Conservation (phyloP, 306 rosid genomes). For the Vigna trinervia region DNA sequence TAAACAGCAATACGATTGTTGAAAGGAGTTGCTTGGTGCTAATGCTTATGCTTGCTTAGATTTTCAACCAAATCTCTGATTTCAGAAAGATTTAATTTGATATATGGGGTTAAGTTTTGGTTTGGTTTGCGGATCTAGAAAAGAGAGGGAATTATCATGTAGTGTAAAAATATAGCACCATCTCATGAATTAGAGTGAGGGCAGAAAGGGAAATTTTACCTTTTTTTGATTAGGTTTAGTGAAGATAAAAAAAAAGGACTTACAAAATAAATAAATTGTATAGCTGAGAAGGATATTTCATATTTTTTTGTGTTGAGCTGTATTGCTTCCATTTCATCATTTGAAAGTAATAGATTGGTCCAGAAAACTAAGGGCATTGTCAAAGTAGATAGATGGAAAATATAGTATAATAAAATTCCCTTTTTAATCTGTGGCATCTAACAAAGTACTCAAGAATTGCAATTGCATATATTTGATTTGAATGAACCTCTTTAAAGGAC, state of each 20-base stretch:
- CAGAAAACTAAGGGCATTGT: background rate
- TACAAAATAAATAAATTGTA: background rate
- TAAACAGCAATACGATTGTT: background rate
- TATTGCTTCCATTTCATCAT: background rate
- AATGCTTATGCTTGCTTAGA: constrained; percentile 9
- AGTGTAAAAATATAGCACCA: constrained; percentile 6
- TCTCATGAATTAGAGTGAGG: constrained; percentile 20
- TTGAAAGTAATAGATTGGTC: constrained; percentile 11
- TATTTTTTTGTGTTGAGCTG: constrained; percentile 10
- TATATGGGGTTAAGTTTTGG: constrained; percentile 4
- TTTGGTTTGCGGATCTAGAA: constrained; percentile 28
- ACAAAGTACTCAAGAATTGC: background rate
- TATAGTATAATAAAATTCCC: background rate
- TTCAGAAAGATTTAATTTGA: constrained; percentile 18
- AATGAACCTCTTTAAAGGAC: constrained; percentile 10
- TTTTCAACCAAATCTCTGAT: constrained; percentile 11
- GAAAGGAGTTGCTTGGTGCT: background rate
- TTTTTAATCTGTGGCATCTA: constrained; percentile 12
- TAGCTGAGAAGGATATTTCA: constrained; percentile 27
- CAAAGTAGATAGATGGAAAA: background rate
- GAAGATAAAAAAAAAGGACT: background rate
- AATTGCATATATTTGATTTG: background rate
- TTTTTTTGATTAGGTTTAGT: constrained; percentile 17
- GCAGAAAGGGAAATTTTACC: background rate
- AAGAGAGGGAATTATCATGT: constrained; percentile 3